phyloP scores from a whole-genome alignment of 192 early-diverging fungal species.

The Martensiomyces pterosporus region DNA sequence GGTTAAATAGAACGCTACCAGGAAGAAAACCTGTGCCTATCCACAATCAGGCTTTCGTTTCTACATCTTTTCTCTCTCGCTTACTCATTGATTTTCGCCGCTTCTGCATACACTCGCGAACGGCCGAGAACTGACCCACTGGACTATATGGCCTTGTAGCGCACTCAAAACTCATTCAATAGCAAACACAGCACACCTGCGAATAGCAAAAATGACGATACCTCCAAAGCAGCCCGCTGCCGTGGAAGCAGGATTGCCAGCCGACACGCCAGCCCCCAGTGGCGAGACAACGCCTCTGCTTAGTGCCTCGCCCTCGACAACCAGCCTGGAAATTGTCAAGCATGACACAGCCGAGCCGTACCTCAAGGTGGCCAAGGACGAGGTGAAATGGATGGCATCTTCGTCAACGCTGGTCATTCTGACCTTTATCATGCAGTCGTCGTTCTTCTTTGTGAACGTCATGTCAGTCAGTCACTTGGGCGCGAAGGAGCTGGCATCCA shows the following conservation, averaged over 20 bases:
- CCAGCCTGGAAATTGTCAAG: conserved; percentile 28
- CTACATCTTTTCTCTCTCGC: too few species aligned
- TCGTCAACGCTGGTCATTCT: conserved; percentile 30
- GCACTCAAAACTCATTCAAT: too few species aligned
- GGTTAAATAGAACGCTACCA: too few species aligned
- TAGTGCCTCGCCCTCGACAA: conserved; percentile 27
- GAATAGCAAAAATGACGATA: conserved; percentile 13
- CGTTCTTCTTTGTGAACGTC: conserved; percentile 59
- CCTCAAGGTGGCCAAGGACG: conserved; percentile 13
- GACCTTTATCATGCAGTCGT: conserved; percentile 53
- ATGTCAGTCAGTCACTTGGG: conserved; percentile 59
- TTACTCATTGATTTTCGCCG: too few species aligned
- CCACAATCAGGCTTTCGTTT: too few species aligned
- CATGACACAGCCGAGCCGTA: conserved; percentile 29
- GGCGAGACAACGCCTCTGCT: conserved; percentile 25
- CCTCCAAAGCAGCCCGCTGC: too few species aligned
- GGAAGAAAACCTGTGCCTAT: too few species aligned
- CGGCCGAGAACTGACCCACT: too few species aligned
- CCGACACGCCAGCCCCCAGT: background rate
- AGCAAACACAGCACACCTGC: too few species aligned
- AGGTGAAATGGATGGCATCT: conserved; percentile 24
- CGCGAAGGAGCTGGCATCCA: conserved; percentile 56
- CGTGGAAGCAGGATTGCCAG: too few species aligned
- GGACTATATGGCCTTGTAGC: too few species aligned
- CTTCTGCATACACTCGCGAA: too few species aligned